phyloP scores from a whole-genome alignment of 495 filamentous ascomycete genomes.

The Podospora appendiculata region DNA sequence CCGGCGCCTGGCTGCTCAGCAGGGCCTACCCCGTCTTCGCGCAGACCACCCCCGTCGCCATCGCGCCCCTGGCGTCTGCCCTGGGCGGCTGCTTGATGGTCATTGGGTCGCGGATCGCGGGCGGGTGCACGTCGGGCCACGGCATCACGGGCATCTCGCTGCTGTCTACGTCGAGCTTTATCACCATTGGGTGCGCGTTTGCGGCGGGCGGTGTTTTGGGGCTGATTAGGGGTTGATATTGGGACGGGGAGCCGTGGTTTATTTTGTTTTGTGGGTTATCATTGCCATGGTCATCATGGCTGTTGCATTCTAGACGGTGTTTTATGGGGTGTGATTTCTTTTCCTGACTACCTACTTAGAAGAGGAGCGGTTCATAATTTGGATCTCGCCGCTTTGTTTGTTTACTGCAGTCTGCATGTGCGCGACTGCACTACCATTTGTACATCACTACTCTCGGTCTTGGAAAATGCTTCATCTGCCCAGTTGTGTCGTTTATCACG shows the following conservation, averaged over 20 bases:
- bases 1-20: conserved; percentile 30
- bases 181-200: conserved; percentile 45
- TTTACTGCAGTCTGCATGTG: too few relatives aligned
- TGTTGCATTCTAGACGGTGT: neutral
- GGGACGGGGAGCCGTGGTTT: neutral
- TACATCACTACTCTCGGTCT: too few relatives aligned
- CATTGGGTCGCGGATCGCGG: conserved; percentile 45
- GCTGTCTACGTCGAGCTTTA: conserved; percentile 42
- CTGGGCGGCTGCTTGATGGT: conserved; percentile 44
- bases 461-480: too few relatives aligned
- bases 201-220: conserved; percentile 29
- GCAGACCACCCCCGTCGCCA: conserved; percentile 9
- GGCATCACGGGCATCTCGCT: conserved; percentile 49
- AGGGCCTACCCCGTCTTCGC: conserved; percentile 18
- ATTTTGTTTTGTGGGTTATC: neutral
- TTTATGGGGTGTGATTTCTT: too few relatives aligned
- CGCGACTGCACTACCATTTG: too few relatives aligned
- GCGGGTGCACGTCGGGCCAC: conserved; percentile 53
- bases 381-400: too few relatives aligned
- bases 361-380: too few relatives aligned
- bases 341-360: too few relatives aligned
- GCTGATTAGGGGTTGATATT: conserved; percentile 8
- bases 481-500: too few relatives aligned
- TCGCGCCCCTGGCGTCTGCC: conserved; percentile 25
- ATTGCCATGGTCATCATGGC: neutral